Percentiles rank a stretch among this genome's conserved stretches.
Conservation (phyloP, 1,139 yeast species). For the Hansenula sp. region DNA sequence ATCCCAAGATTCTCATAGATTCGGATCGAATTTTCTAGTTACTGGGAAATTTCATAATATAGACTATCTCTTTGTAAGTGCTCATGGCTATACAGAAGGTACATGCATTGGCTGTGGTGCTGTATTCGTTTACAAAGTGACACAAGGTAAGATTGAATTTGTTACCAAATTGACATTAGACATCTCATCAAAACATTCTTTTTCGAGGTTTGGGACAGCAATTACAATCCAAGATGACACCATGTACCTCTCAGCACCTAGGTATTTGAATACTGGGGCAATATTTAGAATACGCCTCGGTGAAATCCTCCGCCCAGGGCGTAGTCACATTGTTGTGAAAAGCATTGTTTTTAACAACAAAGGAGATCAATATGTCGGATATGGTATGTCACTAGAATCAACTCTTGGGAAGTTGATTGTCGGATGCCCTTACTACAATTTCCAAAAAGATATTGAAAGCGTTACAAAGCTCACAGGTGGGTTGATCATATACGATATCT, state of each 20-base stretch:
- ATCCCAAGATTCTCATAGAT: conserved; percentile 26
- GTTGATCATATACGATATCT: conserved; percentile 17
- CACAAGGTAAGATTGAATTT: conserved; percentile 10
- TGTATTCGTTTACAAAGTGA: conserved; percentile 31
- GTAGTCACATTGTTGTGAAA: conserved; percentile 18
- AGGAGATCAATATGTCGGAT: conserved; percentile 32
- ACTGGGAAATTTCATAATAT: conserved; percentile 17
- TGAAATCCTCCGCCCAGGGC: conserved; percentile 14
- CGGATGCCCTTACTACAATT: conserved; percentile 45
- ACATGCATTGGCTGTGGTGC: conserved; percentile 33
- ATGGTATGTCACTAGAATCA: conserved; percentile 34
- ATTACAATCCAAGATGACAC: conserved; percentile 23
- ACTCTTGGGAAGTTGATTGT: conserved; percentile 29
- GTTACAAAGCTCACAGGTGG: conserved; percentile 21
- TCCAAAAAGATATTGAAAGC: conserved; percentile 20
- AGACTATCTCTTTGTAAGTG: conserved; percentile 27
- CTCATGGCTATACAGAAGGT: conserved; percentile 15
- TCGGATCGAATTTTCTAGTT: conserved; percentile 26
- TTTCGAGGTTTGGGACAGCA: conserved; percentile 31
- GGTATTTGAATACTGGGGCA: conserved; percentile 38
- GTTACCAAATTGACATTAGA: conserved; percentile 15
- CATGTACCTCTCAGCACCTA: conserved; percentile 36
- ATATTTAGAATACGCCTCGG: conserved; percentile 35
- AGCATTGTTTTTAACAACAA: conserved; percentile 12
- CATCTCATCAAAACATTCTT: conserved; percentile 13